phyloP scores from a whole-genome alignment of 495 filamentous ascomycete genomes.

The Aspergillus campestris region DNA sequence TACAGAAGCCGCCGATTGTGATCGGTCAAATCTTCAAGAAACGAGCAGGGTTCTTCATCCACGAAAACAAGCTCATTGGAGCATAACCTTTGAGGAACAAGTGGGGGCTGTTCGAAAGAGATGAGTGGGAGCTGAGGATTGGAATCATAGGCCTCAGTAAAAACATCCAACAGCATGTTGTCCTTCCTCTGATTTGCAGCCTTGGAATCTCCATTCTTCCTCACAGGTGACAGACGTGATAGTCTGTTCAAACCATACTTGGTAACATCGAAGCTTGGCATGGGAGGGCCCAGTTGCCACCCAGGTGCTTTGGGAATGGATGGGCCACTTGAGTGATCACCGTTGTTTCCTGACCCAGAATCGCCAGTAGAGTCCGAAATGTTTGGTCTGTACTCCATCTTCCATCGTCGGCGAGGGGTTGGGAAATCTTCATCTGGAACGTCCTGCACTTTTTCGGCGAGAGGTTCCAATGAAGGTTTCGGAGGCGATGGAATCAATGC shows the following conservation, averaged over 20 bases:
- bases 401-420: conserved; percentile 12
- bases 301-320: neutral
- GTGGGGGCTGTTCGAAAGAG: conserved; percentile 9
- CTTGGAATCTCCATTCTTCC: neutral
- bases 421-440: neutral
- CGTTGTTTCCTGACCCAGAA: neutral
- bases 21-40: neutral
- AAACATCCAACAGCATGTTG: no score
- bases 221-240: neutral
- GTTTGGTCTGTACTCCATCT: conserved; percentile 8
- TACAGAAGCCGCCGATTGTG: neutral
- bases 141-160: neutral
- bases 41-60: neutral
- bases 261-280: conserved; percentile 6
- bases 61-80: neutral
- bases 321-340: neutral
- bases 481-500: neutral
- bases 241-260: conserved; percentile 8
- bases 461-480: neutral
- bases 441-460: neutral
- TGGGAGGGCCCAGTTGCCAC: neutral
- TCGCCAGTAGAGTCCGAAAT: neutral
- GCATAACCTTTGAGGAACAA: conserved; percentile 4
- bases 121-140: neutral
- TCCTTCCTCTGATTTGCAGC: no score